phyloP scores from a whole-genome alignment of 352 stramenopile genomes.

The Phytophthora litchii region DNA sequence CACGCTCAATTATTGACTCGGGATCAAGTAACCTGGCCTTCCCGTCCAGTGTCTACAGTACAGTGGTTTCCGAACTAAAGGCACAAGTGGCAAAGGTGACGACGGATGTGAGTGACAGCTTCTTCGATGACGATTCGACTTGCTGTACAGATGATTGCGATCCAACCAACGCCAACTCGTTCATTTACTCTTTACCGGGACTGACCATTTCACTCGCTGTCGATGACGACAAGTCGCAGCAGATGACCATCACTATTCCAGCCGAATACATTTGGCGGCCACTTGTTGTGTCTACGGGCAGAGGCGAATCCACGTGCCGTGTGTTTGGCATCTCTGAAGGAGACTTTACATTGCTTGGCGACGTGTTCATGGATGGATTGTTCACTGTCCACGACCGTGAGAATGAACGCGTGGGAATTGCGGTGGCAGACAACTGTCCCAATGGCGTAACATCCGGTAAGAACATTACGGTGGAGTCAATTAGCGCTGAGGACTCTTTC shows the following conservation, averaged over 20 bases:
- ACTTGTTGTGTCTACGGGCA: constrained; percentile 56
- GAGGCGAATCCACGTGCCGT: constrained; percentile 53
- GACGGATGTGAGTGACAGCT: constrained; percentile 48
- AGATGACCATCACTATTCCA: constrained; percentile 78
- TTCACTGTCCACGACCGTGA: constrained; percentile 84
- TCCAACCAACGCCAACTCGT: constrained; percentile 59
- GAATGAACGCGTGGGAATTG: constrained; percentile 57
- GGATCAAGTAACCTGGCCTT: constrained; percentile 85
- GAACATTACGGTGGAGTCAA: constrained; percentile 58
- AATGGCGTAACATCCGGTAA: constrained; percentile 76
- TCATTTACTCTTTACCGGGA: constrained; percentile 66
- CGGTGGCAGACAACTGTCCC: constrained; percentile 70
- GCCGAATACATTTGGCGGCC: constrained; percentile 86
- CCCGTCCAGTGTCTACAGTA: constrained; percentile 65
- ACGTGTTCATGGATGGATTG: constrained; percentile 88
- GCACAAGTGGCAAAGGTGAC: constrained; percentile 54
- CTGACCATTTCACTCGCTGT: constrained; percentile 70
- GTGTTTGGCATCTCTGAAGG: constrained; percentile 87
- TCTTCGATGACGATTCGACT: constrained; percentile 73
- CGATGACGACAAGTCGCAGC: constrained; percentile 46
- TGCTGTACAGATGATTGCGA: constrained; percentile 76
- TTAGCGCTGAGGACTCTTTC: constrained; percentile 45
- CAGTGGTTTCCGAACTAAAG: constrained; percentile 62
- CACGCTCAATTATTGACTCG: constrained; percentile 76
- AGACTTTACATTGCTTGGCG: constrained; percentile 71